Evolutionary conservation across 2,329 filamentous ascomycete genomes (phyloP).

Genomic region (Diaporthe helianthi): DNA sequence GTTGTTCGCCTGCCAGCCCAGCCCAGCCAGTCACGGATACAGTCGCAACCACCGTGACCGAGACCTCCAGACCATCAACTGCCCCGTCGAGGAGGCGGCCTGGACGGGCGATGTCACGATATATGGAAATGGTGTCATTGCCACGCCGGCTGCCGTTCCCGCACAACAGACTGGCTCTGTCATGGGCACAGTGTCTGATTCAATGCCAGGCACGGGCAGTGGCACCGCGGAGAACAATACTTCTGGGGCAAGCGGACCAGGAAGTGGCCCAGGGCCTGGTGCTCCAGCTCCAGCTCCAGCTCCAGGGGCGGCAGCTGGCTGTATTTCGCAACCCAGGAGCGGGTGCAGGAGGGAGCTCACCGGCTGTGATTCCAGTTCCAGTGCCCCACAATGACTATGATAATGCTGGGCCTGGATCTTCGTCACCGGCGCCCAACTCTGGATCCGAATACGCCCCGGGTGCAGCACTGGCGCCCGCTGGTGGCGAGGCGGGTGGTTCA

Average conservation of each 20-base stretch:
- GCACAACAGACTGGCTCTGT: neutral
- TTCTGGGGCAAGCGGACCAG: neutral
- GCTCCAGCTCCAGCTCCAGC: neutral
- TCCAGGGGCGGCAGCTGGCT: neutral
- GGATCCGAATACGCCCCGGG: neutral
- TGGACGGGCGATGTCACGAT: slow-evolving; percentile 42
- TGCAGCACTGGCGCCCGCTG: neutral
- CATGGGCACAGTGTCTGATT: neutral
- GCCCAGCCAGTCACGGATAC: slow-evolving; percentile 32
- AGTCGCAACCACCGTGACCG: slow-evolving; percentile 38
- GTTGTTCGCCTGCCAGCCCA: slow-evolving; percentile 38
- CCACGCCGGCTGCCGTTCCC: slow-evolving; percentile 37
- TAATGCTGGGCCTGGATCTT: neutral
- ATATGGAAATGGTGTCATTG: slow-evolving; percentile 47
- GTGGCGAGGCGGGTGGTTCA: neutral
- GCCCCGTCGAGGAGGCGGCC: slow-evolving; percentile 44
- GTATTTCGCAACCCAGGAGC: too few relatives aligned
- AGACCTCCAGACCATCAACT: slow-evolving; percentile 47
- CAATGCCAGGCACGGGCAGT: neutral
- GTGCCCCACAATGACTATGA: neutral
- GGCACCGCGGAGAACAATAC: too few relatives aligned
- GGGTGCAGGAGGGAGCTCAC: neutral
- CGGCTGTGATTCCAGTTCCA: neutral
- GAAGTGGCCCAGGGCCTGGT: neutral
- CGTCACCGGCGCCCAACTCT: neutral